Evolutionary conservation across 106 monocot species (phyloP).

Genomic region (Xerophyta viscosa): DNA sequence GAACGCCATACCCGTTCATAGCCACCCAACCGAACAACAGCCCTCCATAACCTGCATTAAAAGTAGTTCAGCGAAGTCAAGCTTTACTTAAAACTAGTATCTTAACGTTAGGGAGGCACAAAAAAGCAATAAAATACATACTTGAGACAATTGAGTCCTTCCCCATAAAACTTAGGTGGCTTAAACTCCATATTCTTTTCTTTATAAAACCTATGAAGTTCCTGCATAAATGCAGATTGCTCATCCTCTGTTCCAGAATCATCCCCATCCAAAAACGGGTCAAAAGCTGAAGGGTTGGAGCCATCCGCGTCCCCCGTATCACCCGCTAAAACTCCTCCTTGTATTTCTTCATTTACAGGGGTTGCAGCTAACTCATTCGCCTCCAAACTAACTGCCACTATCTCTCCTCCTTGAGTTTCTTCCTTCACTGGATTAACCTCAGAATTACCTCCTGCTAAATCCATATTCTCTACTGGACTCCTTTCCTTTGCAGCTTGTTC

Average conservation of each 20-base stretch:
- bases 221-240: conserved; percentile 84
- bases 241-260: conserved; percentile 87
- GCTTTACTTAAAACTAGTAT: not conserved
- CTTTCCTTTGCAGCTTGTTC: not conserved
- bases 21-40: conserved; percentile 82
- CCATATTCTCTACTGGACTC: conserved; percentile 8
- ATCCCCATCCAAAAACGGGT: conserved; percentile 59
- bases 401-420: too few relatives aligned
- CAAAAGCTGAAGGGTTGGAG: conserved; percentile 18
- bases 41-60: conserved; percentile 79
- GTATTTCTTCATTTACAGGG: conserved; percentile 6
- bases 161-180: conserved; percentile 92
- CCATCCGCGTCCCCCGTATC: conserved; percentile 10
- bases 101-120: not conserved
- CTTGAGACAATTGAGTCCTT: conserved; percentile 95
- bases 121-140: conserved; percentile 20
- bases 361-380: not conserved
- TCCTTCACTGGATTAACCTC: too few relatives aligned
- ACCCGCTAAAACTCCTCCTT: too few relatives aligned
- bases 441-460: not conserved
- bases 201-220: conserved; percentile 73
- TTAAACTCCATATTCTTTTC: conserved; percentile 85
- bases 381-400: too few relatives aligned
- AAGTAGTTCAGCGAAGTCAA: not conserved
- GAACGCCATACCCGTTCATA: conserved; percentile 58